Conservation (phyloP, 2,329 filamentous ascomycete genomes). For the Venturia effusa region DNA sequence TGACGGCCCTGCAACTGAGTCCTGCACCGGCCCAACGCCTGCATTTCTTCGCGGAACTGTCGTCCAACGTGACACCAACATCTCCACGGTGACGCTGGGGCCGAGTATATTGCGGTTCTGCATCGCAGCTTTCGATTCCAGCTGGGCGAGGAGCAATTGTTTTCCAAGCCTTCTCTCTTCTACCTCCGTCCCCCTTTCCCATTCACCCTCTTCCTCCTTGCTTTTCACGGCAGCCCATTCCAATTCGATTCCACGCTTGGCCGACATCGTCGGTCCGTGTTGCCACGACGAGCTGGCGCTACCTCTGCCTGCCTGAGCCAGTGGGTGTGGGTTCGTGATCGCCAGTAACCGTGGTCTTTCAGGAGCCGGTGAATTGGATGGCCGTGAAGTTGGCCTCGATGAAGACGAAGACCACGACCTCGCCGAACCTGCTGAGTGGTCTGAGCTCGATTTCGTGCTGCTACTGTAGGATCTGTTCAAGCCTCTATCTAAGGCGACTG, state of each 20-base stretch:
- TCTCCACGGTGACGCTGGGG: neutral
- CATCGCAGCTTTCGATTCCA: neutral
- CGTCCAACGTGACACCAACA: constrained; percentile 6
- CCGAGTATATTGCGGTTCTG: neutral
- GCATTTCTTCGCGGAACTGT: neutral
- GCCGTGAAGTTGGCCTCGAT: neutral
- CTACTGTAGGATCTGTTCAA: constrained; percentile 3
- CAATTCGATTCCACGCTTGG: constrained; percentile 1
- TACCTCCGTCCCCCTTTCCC: neutral
- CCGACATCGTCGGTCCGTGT: constrained; percentile 6
- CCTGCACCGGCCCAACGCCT: neutral
- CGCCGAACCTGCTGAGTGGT: neutral
- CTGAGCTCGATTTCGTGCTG: neutral
- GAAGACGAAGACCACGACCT: neutral
- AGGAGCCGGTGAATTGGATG: neutral
- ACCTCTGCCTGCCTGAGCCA: neutral
- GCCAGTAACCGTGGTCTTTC: neutral
- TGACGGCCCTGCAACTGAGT: neutral
- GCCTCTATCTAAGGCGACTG: neutral
- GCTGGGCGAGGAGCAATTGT: constrained; percentile 1
- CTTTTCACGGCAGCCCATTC: neutral
- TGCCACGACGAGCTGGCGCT: neutral
- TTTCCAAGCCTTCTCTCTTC: constrained; percentile 2
- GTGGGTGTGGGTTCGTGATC: neutral
- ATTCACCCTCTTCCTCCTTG: neutral